These are phyloP conservation scores for Margaritispora aquatica DNA, from an alignment of 495 filamentous ascomycete species.

Conservation along the genomic window DNA sequence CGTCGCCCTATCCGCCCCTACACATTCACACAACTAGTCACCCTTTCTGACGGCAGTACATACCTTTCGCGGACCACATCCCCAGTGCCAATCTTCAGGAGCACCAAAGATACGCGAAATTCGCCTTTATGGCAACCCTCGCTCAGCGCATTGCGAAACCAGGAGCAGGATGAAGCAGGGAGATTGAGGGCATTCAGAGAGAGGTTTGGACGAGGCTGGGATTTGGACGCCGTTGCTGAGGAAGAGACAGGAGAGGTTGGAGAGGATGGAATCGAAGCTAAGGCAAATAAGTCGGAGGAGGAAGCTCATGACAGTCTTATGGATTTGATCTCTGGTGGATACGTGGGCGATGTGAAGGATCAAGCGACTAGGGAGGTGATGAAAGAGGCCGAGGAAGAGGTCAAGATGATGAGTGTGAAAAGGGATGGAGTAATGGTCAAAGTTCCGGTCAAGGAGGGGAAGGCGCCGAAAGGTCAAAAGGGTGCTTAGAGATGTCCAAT, in stretches of 20 bases:
- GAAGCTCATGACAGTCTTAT: slow-evolving; percentile 46
- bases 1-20: slow-evolving; percentile 84
- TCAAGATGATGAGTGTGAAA: slow-evolving; percentile 24
- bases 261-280: slow-evolving; percentile 17
- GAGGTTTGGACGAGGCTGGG: slow-evolving; percentile 78
- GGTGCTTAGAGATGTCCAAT: too few relatives aligned
- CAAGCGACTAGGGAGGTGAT: slow-evolving; percentile 11
- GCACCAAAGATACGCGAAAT: slow-evolving; percentile 81
- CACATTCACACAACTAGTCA: slow-evolving; percentile 93
- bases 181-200: slow-evolving; percentile 77
- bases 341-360: not conserved
- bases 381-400: slow-evolving; percentile 24
- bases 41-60: slow-evolving; percentile 85
- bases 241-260: slow-evolving; percentile 20
- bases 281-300: slow-evolving; percentile 17
- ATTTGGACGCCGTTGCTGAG: slow-evolving; percentile 34
- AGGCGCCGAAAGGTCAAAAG: too few relatives aligned
- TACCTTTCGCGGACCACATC: slow-evolving; percentile 86
- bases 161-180: slow-evolving; percentile 95
- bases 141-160: slow-evolving; percentile 66
- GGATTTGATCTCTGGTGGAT: slow-evolving; percentile 58
- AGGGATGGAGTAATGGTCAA: slow-evolving; percentile 10
- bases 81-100: slow-evolving; percentile 68
- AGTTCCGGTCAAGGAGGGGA: too few relatives aligned
- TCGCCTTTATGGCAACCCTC: slow-evolving; percentile 84